Conservation (phyloP, 768 basidiomycete species). For the Mycena rosella region DNA sequence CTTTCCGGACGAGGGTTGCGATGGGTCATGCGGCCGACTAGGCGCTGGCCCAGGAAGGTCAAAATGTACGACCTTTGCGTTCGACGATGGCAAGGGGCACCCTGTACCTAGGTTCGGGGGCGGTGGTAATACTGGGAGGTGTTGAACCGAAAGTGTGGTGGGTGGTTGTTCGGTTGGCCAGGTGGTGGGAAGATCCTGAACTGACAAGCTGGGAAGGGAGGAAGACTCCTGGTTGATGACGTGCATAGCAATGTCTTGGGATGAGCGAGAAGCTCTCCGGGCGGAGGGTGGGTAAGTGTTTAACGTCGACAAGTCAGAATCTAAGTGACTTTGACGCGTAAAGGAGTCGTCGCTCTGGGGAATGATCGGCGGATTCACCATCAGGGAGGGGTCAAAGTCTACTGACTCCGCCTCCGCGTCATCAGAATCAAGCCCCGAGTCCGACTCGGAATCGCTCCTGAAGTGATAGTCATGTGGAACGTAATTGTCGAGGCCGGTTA, state of each 20-base stretch:
- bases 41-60: constrained; percentile 3
- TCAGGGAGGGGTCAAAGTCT: too few relatives aligned
- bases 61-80: constrained; percentile 18
- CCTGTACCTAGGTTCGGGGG: constrained; percentile 15
- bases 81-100: constrained; percentile 23
- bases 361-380: too few relatives aligned
- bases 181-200: constrained; percentile 24
- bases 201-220: constrained; percentile 23
- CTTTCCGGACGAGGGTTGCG: constrained; percentile 15
- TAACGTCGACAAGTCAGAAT: too few relatives aligned
- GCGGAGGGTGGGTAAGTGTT: constrained; percentile 13
- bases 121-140: constrained; percentile 13
- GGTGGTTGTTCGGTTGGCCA: too few relatives aligned
- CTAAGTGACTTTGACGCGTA: too few relatives aligned
- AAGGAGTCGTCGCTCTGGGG: too few relatives aligned
- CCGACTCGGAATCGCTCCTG: too few relatives aligned
- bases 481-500: too few relatives aligned
- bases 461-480: too few relatives aligned
- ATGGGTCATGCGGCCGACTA: constrained; percentile 17
- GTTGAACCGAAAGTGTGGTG: constrained; percentile 8
- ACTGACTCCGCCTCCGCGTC: too few relatives aligned
- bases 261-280: constrained; percentile 40
- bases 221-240: constrained; percentile 31
- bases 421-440: too few relatives aligned
- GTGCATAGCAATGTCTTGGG: constrained; percentile 34